Base-by-base conservation (phyloP, 495 filamentous ascomycete species). In the Tuber calosporum region DNA sequence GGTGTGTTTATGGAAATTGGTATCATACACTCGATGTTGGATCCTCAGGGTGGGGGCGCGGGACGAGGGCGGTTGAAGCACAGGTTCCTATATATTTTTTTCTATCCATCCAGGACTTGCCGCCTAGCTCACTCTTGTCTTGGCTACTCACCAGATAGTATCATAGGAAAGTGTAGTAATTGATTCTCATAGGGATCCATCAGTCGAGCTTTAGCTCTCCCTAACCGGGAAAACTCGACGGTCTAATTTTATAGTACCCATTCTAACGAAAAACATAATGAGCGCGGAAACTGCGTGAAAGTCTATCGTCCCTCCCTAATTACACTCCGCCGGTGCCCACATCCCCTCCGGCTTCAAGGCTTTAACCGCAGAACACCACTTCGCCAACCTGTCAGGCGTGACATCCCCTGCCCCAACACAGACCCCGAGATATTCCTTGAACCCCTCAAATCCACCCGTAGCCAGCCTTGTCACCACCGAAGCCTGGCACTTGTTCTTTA, bases 401-500 rank as follows among this genome's bases (percentile, higher is more conserved):
- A 83, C 66, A 19, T 43, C 81, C 0, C 80, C 81, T 41, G 89
- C 88, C 0, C 86, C 86, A 70, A 95, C 86, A 82, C 92, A 95
- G 7, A 58, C 80, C 81, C 70, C 71, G 38, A 93, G 85, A 85
- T 92, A 96, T 7, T 79, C 81, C 43, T 79, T 40, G 84, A 87
- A 94, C 0, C 88, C 91, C 0, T 74, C 84, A 80, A 89, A 84
- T 34, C 80, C 83, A 1, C 86, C 88, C 17, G 74, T 70, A 75
- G 84, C 82, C 77, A 94, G 83, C 30, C 79, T 83, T 5, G 68
- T 26, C 66, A 85, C 80, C 48, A 89, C 84, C 9, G 78, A 81
- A 6, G 72, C 26, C 0, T 74, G 69, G 82, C 93, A 96, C 82
- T 92, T 85, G 2, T 85, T 90, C 7, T 81, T 87, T 58, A 92